Evolutionary conservation across 805 yeast species (phyloP).

Genomic region (Barnettozyma californica): DNA sequence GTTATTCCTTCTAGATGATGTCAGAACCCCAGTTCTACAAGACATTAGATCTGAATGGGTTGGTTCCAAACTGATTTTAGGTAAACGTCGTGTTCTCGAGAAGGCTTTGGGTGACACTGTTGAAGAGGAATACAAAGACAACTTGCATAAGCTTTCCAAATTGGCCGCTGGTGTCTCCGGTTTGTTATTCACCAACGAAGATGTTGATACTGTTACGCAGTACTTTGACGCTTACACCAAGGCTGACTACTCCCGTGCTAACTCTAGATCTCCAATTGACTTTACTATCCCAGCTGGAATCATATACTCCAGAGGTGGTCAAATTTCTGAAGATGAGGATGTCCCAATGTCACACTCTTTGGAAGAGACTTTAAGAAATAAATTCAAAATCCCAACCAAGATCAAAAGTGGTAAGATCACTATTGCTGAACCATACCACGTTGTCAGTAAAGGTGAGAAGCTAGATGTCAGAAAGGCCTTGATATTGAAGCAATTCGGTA

Average conservation of each 20-base stretch:
- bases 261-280: conserved; percentile 74
- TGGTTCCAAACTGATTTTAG: conserved; percentile 84
- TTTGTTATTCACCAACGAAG: conserved; percentile 82
- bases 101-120: conserved; percentile 86
- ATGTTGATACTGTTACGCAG: conserved; percentile 81
- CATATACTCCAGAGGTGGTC: conserved; percentile 94
- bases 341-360: conserved; percentile 95
- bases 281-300: conserved; percentile 87
- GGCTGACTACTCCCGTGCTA: conserved; percentile 87
- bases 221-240: conserved; percentile 76
- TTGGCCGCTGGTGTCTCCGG: conserved; percentile 78
- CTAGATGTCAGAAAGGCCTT: conserved; percentile 89
- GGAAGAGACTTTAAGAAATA: conserved; percentile 87
- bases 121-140: conserved; percentile 87
- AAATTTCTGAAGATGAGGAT: conserved; percentile 83
- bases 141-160: conserved; percentile 63
- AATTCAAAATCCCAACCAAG: conserved; percentile 85
- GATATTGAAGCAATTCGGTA: conserved; percentile 89
- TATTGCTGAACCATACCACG: conserved; percentile 69
- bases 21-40: conserved; percentile 92
- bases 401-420: conserved; percentile 85
- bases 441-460: conserved; percentile 73
- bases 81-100: conserved; percentile 88
- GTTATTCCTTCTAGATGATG: conserved; percentile 84
- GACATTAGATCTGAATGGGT: conserved; percentile 90